phyloP scores from a whole-genome alignment of 2,329 filamentous ascomycete genomes.

The Lithohypha guttulata region DNA sequence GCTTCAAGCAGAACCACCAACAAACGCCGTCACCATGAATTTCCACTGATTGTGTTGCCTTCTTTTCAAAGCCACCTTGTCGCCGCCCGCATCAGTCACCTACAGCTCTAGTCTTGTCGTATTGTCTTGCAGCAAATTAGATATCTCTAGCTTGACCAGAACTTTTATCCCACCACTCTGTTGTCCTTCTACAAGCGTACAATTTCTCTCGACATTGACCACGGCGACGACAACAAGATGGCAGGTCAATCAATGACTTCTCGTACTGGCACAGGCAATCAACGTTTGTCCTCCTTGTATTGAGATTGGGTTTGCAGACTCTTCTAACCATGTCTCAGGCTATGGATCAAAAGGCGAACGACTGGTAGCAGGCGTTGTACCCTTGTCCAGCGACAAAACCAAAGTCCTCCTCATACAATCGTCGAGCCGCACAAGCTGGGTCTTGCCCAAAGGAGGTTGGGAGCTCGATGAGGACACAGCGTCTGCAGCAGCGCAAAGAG shows the following conservation, averaged over 20 bases:
- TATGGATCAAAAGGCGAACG: constrained; percentile 89
- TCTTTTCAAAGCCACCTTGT: constrained; percentile 6
- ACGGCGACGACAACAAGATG: constrained; percentile 1
- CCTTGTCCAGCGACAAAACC: constrained; percentile 72
- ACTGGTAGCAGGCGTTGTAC: constrained; percentile 88
- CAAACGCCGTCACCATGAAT: constrained; percentile 9
- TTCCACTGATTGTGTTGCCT: constrained; percentile 9
- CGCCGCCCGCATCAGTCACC: constrained; percentile 7
- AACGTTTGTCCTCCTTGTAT: constrained; percentile 32
- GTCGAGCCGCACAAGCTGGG: constrained; percentile 82
- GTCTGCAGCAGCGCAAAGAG: constrained; percentile 71
- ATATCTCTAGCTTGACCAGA: not conserved
- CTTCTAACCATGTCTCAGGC: constrained; percentile 42
- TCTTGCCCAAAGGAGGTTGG: constrained; percentile 95
- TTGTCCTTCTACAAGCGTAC: too few species aligned
- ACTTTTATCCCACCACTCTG: too few species aligned
- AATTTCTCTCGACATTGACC: too few species aligned
- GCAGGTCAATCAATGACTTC: constrained; percentile 30
- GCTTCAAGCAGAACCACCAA: constrained; percentile 11
- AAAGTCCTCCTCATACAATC: constrained; percentile 91
- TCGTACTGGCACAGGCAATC: constrained; percentile 38
- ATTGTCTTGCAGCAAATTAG: not conserved
- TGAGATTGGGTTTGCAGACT: constrained; percentile 1
- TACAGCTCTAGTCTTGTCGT: not conserved
- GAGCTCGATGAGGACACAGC: constrained; percentile 84